phyloP scores from a whole-genome alignment of 257 asterid genomes.

The Capsicum baccatum region DNA sequence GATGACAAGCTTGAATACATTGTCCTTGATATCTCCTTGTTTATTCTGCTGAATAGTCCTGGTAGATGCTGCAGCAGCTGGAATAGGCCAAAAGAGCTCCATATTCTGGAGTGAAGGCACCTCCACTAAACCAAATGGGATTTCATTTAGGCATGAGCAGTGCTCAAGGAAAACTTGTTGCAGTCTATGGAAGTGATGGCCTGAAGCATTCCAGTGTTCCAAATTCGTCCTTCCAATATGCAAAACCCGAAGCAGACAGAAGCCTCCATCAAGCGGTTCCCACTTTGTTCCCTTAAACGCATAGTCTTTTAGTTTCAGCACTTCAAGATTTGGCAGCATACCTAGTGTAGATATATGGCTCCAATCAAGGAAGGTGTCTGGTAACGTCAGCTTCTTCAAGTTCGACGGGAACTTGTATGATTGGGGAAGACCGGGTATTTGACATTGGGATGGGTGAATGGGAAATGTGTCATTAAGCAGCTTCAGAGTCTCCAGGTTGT shows the following conservation, averaged over 20 bases:
- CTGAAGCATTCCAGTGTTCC: conserved; percentile 48
- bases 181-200: conserved; percentile 51
- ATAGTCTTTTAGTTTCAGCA: conserved; percentile 46
- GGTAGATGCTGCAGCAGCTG: conserved; percentile 39
- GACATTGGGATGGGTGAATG: conserved; percentile 38
- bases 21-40: neutral
- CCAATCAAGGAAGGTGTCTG: conserved; percentile 49
- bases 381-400: conserved; percentile 51
- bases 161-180: conserved; percentile 38
- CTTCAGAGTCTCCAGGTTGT: conserved; percentile 48
- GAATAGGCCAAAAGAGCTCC: conserved; percentile 44
- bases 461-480: conserved; percentile 48
- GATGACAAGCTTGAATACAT: conserved; percentile 39
- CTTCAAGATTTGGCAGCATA: conserved; percentile 48
- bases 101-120: conserved; percentile 40
- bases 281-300: conserved; percentile 50
- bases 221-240: conserved; percentile 49
- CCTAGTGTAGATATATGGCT: conserved; percentile 46
- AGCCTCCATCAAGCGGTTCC: conserved; percentile 51
- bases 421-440: conserved; percentile 41
- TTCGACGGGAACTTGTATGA: conserved; percentile 51
- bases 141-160: conserved; percentile 37
- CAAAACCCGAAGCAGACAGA: conserved; percentile 46
- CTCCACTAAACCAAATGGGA: conserved; percentile 47
- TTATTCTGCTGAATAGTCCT: conserved; percentile 33